phyloP scores from a whole-genome alignment of 371 early-diverging fungal species.

The Dinochytrium kinnereticum region DNA sequence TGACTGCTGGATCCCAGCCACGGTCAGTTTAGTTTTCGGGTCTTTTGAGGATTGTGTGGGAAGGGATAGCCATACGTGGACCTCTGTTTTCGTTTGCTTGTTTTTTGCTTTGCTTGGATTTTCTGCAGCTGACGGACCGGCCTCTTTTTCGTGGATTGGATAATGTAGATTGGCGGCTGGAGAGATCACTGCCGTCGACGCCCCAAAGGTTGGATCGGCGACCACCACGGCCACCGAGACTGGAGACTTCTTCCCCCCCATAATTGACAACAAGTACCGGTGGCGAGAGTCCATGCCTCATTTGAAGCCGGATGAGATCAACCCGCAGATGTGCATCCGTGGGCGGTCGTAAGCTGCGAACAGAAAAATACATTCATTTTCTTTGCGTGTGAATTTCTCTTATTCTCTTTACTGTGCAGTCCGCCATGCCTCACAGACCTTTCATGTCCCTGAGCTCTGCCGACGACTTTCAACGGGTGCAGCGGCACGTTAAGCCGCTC shows the following conservation, averaged over 20 bases:
- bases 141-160: no score
- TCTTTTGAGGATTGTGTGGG: no score
- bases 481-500: no score
- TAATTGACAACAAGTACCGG: slow-evolving; percentile 44
- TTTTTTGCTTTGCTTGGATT: no score
- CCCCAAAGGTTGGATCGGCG: not conserved
- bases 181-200: slow-evolving; percentile 1
- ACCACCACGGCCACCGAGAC: not conserved
- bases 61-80: slow-evolving; percentile 5
- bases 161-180: no score
- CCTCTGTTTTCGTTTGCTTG: not conserved
- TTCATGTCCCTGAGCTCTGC: no score
- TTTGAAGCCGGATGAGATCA: slow-evolving; percentile 40
- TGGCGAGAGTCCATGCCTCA: slow-evolving; percentile 42
- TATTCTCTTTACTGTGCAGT: no score
- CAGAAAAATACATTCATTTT: not conserved
- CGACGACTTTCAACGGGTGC: no score
- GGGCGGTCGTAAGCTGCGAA: slow-evolving; percentile 32
- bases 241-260: slow-evolving; percentile 34
- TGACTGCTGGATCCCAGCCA: not conserved
- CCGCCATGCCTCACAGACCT: no score
- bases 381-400: no score
- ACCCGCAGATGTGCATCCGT: slow-evolving; percentile 47
- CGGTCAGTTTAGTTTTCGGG: not conserved
- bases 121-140: no score